These are phyloP conservation scores for Endotrypanum monterogeii DNA, from an alignment of 208 protist species.

Conservation along the genomic window DNA sequence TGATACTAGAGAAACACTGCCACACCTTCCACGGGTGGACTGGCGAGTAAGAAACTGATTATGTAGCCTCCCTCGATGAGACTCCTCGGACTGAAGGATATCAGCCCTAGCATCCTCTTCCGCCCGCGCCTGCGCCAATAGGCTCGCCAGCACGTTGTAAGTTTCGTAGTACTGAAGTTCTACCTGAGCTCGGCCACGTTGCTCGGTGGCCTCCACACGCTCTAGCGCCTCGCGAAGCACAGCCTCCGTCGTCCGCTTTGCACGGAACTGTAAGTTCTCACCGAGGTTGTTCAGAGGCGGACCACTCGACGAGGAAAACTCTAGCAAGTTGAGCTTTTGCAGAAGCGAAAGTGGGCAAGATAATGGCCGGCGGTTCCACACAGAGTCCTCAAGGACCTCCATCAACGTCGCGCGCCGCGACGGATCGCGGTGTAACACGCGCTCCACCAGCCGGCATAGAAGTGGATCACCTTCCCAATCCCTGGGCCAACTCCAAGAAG, in stretches of 20 bases:
- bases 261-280: constrained; percentile 38
- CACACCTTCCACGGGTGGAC: constrained; percentile 31
- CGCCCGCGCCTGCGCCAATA: constrained; percentile 36
- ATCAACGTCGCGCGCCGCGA: constrained; percentile 59
- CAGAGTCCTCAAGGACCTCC: constrained; percentile 72
- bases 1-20: constrained; percentile 58
- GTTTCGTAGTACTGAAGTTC: constrained; percentile 64
- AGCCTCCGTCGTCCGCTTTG: constrained; percentile 42
- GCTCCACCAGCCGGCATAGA: constrained; percentile 67
- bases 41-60: constrained; percentile 35
- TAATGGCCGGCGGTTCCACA: constrained; percentile 83
- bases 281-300: constrained; percentile 44
- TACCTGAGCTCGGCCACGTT: constrained; percentile 56
- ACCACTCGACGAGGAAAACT: constrained; percentile 25
- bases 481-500: constrained; percentile 79
- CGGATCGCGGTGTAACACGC: constrained; percentile 56
- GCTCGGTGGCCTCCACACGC: constrained; percentile 57
- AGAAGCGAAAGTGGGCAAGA: constrained; percentile 78
- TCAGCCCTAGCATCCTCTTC: constrained; percentile 36
- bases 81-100: constrained; percentile 43
- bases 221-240: constrained; percentile 48
- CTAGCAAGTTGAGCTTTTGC: constrained; percentile 79
- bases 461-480: constrained; percentile 63
- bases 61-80: constrained; percentile 34
- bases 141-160: constrained; percentile 43